These are phyloP conservation scores for Euphorbia schlechtendalii DNA, from an alignment of 441 rosid genomes.

Conservation along the genomic window DNA sequence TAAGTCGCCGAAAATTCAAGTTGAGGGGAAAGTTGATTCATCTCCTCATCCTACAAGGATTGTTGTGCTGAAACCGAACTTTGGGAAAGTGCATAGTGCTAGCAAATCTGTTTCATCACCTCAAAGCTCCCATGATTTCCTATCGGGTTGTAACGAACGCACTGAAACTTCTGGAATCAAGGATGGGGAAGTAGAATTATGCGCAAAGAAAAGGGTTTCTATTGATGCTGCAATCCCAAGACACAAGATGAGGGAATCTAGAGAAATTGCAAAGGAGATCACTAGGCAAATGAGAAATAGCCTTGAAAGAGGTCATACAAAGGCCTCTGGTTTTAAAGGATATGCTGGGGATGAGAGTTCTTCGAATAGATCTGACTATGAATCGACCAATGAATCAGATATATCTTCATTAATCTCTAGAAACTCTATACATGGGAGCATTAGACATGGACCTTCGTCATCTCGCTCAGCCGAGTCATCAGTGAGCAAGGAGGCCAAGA, in stretches of 20 bases:
- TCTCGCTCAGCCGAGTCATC: slow-evolving; percentile 54
- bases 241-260: slow-evolving; percentile 54
- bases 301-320: slow-evolving; percentile 33
- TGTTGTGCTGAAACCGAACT: slow-evolving; percentile 86
- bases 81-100: slow-evolving; percentile 45
- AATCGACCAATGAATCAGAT: slow-evolving; percentile 61
- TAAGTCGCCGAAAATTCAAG: slow-evolving; percentile 35
- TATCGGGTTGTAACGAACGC: slow-evolving; percentile 35
- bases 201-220: slow-evolving; percentile 36
- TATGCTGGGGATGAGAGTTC: slow-evolving; percentile 87
- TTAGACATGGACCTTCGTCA: slow-evolving; percentile 34
- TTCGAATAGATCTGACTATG: slow-evolving; percentile 52
- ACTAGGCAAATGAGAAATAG: slow-evolving; percentile 56
- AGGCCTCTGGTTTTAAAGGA: slow-evolving; percentile 48
- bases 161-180: slow-evolving; percentile 34
- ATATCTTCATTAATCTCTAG: slow-evolving; percentile 34
- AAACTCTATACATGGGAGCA: slow-evolving; percentile 35
- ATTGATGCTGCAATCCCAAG: slow-evolving; percentile 40
- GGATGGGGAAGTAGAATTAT: slow-evolving; percentile 27
- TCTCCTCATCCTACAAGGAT: slow-evolving; percentile 55
- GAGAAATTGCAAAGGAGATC: slow-evolving; percentile 58
- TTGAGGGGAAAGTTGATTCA: slow-evolving; percentile 35
- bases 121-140: slow-evolving; percentile 41
- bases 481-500: slow-evolving; percentile 77
- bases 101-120: slow-evolving; percentile 40